These are phyloP conservation scores for Babesia gibsoni DNA, from an alignment of 169 alveolate species.

Conservation along the genomic window DNA sequence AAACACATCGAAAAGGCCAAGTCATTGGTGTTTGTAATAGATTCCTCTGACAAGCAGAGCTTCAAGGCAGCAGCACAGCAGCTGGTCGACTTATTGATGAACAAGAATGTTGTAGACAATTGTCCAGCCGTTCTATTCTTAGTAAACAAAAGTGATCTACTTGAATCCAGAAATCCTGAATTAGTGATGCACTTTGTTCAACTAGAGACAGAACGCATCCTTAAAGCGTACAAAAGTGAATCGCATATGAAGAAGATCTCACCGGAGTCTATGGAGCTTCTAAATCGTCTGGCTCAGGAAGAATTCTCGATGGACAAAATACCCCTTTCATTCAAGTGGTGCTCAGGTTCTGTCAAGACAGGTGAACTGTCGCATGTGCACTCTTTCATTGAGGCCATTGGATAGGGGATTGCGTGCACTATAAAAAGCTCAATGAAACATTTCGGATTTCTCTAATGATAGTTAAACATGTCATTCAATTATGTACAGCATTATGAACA, in stretches of 20 bases:
- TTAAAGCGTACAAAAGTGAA: slow-evolving; percentile 29
- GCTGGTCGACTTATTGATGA: slow-evolving; percentile 17
- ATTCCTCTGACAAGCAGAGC: slow-evolving; percentile 34
- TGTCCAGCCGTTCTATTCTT: slow-evolving; percentile 14
- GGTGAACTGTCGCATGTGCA: background rate
- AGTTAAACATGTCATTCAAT: too few species aligned
- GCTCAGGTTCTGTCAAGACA: background rate
- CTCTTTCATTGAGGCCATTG: background rate
- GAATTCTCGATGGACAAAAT: background rate
- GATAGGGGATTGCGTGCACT: too few species aligned
- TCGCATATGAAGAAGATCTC: slow-evolving; percentile 22
- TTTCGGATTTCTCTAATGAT: too few species aligned
- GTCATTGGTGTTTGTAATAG: slow-evolving; percentile 24
- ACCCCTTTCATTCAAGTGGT: background rate
- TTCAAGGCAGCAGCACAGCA: slow-evolving; percentile 31
- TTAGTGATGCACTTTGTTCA: slow-evolving; percentile 25
- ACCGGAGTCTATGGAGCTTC: background rate
- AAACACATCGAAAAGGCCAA: slow-evolving; percentile 5
- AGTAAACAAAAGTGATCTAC: slow-evolving; percentile 18
- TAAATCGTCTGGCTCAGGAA: slow-evolving; percentile 5
- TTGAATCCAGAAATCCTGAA: slow-evolving; percentile 11
- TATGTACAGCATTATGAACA: too few species aligned
- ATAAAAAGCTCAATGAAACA: too few species aligned
- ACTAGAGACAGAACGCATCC: slow-evolving; percentile 25
- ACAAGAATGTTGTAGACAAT: background rate